Base-by-base conservation (phyloP, 2,329 filamentous ascomycete species). In the Davidsoniella neocaledoniae region DNA sequence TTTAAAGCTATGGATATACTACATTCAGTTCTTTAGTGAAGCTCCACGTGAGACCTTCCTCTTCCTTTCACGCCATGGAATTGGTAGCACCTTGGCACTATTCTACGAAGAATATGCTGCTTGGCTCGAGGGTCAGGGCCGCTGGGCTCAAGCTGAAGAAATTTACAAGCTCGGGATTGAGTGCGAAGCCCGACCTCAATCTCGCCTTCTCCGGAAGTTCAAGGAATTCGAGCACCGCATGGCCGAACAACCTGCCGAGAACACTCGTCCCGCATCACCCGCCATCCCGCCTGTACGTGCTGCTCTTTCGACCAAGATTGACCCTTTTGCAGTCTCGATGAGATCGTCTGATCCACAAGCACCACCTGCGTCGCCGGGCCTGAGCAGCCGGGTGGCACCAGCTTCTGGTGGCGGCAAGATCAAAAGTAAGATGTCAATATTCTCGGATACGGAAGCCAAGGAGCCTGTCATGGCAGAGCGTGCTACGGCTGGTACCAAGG, bases 71-170 rank as follows among this genome's bases (percentile, higher is more conserved):
- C 83, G 88, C 46, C 87, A 98, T 61, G 74, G 73, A 55, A 86
- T 98, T 53, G 91, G 90, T 54, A 87, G 95, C 59, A 71, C 73
- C 0, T 73, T 98, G 2, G 91, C 91, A 1, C 69, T 96, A 3
- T 98, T 87, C 64, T 98, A 98, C 64, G 91, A 98, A 62, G 91
- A 96, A 60, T 98, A 94, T 61, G 88, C 91, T 1, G 83, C 79
- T 1, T 96, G 88, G 86, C 70, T 98, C 5, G 91, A 98, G 66
- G 72, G 77, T 36, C 83, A 81, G 5, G 83, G 79, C 12, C 73
- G 90, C 55, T 95, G 86, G 83, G 74, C 72, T 19, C 91, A 98
- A 63, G 90, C 91, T 0, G 87, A 94, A 58, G 91, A 98, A 63
- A 84, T 98, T 1, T 96, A 93, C 63, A 80, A 81, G 57, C 70